A percentile compares a stretch with the other conserved stretches of the same genome.
These are phyloP conservation scores for Meyerozyma guilliermondii DNA, from an alignment of 1,139 yeast genomes.

Conservation along the genomic window DNA sequence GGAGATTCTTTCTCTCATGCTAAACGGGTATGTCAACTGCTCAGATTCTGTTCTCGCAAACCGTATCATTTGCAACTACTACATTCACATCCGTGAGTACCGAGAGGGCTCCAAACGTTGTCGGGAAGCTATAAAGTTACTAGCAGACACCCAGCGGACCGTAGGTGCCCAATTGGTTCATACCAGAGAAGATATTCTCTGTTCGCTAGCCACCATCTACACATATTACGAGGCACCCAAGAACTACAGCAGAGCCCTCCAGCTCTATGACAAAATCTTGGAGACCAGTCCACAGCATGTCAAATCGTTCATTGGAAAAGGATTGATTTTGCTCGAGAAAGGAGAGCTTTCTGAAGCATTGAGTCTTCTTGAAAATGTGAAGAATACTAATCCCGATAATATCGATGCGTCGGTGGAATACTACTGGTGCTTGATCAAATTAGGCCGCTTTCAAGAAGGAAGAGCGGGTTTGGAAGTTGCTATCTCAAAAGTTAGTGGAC, in stretches of 20 bases:
- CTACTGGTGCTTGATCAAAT: constrained; percentile 71
- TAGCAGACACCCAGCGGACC: constrained; percentile 44
- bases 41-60: constrained; percentile 54
- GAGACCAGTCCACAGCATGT: constrained; percentile 43
- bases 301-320: constrained; percentile 76
- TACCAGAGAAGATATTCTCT: constrained; percentile 55
- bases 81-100: constrained; percentile 59
- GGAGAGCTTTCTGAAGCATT: constrained; percentile 53
- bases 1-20: constrained; percentile 49
- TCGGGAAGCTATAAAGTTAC: constrained; percentile 52
- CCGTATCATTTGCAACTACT: constrained; percentile 60
- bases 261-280: constrained; percentile 62
- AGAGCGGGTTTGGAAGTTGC: constrained; percentile 43
- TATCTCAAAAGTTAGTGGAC: constrained; percentile 40
- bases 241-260: constrained; percentile 70
- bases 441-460: constrained; percentile 51
- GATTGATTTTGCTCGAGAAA: constrained; percentile 67
- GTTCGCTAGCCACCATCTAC: constrained; percentile 70
- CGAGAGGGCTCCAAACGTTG: constrained; percentile 57
- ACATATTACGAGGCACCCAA: constrained; percentile 89
- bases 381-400: constrained; percentile 46
- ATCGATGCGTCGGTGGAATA: constrained; percentile 62
- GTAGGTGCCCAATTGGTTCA: constrained; percentile 45
- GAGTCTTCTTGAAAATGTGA: constrained; percentile 46
- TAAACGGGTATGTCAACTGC: constrained; percentile 46